These are phyloP conservation scores for Barbarea vulgaris DNA, from an alignment of 345 rosid species.

Conservation along the genomic window DNA sequence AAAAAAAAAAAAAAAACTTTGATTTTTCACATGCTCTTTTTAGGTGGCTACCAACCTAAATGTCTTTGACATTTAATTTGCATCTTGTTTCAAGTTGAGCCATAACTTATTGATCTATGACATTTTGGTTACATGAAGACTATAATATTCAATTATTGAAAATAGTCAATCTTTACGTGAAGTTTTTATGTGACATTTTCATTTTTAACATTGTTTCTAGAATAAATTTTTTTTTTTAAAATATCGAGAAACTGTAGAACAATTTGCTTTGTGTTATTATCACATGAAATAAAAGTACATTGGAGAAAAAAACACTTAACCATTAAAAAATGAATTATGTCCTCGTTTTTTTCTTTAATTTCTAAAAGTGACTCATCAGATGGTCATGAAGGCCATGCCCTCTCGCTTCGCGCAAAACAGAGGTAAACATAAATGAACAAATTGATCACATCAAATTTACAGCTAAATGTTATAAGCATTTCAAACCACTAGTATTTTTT, in stretches of 20 bases:
- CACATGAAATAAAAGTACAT: neutral
- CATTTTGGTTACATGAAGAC: constrained; percentile 12
- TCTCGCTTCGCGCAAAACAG: constrained; percentile 38
- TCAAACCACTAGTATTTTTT: constrained; percentile 10
- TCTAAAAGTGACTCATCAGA: constrained; percentile 36
- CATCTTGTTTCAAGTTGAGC: constrained; percentile 11
- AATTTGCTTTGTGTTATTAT: neutral
- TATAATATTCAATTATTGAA: constrained; percentile 16
- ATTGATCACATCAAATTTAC: constrained; percentile 8
- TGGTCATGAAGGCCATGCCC: constrained; percentile 37
- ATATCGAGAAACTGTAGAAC: neutral
- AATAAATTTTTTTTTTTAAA: neutral
- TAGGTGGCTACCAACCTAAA: constrained; percentile 40
- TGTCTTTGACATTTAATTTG: constrained; percentile 19
- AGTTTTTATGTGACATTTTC: neutral
- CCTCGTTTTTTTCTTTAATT: neutral
- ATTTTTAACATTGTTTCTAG: neutral
- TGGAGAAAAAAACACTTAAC: neutral
- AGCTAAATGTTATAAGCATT: constrained; percentile 3
- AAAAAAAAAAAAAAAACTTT: too few species aligned
- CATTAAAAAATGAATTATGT: neutral
- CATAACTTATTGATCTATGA: constrained; percentile 10
- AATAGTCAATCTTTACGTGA: constrained; percentile 7
- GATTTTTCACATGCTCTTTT: constrained; percentile 24
- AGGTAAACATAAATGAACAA: constrained; percentile 14